A percentile compares a stretch with the other conserved stretches of the same genome.
phyloP scores from a whole-genome alignment of 2,329 filamentous ascomycete genomes.

The Clarireedia hainanense region DNA sequence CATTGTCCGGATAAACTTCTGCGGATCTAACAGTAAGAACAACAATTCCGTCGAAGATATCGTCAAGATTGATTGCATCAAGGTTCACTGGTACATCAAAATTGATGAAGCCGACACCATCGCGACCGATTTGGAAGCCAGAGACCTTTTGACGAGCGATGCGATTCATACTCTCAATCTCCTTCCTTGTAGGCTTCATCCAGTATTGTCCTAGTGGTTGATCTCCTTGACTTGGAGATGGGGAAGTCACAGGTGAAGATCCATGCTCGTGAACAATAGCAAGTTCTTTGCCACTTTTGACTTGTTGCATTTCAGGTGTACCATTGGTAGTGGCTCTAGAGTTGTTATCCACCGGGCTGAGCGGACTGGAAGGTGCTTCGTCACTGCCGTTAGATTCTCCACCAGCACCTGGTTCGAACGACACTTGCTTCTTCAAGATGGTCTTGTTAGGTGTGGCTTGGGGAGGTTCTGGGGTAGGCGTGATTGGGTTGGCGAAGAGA shows the following conservation, averaged over 20 bases:
- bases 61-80: constrained; percentile 67
- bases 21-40: constrained; percentile 68
- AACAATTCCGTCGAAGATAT: constrained; percentile 72
- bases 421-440: constrained; percentile 73
- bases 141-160: constrained; percentile 67
- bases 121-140: constrained; percentile 74
- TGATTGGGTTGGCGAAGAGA: constrained; percentile 51
- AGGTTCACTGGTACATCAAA: constrained; percentile 82
- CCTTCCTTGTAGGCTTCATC: constrained; percentile 69
- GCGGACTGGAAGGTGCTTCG: background rate
- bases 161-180: constrained; percentile 72
- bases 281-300: constrained; percentile 61
- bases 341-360: background rate
- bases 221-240: constrained; percentile 14
- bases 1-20: constrained; percentile 67
- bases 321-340: constrained; percentile 29
- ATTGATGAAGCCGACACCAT: constrained; percentile 70
- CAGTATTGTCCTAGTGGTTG: constrained; percentile 66
- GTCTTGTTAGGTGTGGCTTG: constrained; percentile 40
- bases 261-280: constrained; percentile 71
- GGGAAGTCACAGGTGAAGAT: background rate
- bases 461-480: constrained; percentile 19
- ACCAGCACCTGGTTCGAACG: constrained; percentile 60
- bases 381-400: constrained; percentile 19
- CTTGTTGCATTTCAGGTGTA: constrained; percentile 61